Base-by-base conservation (phyloP, 2,329 filamentous ascomycete genomes). In the Fusarium anguioides region DNA sequence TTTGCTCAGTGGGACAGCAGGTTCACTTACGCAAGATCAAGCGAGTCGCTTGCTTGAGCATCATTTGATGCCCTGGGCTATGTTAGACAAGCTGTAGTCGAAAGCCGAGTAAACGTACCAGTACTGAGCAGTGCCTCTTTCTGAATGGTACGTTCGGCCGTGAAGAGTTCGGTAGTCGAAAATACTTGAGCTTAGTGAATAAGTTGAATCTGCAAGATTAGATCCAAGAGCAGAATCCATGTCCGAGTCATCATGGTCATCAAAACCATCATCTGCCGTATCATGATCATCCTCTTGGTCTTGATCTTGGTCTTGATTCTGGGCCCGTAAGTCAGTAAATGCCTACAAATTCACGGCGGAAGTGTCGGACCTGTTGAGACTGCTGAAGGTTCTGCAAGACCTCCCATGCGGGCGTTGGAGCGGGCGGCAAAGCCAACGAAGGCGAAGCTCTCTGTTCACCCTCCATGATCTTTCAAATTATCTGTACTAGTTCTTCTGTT, bases 401-500 rank as follows among this genome's bases (percentile, higher is more conserved):
- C n/a, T 58, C 44, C 57, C 57, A 60, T 2, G 57, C 57, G 0
- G 57, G 57, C 3, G 52, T 58, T 29, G 57, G 57, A 15, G 57
- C 31, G 2, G 52, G 52, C 15, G 57, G 57, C 10, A 60, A 14
- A 29, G 44, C 21, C 14, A 49, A 10, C 0, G 21, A 37, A 5
- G 52, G 24, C 3, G 44, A 20, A 20, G n/a, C 26, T 2, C 26
- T n/a, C 9, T 31, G 33, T 24, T 40, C 39, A 6, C 15, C 31
- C 1, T 26, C 9, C 57, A 60, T 60, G 6, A 0, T 53, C 18
- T 24, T 8, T 11, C 20, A 0, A 37, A 3, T 2, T 8, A 18
- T 29, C 5, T 8, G 15, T 26, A 4, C 31, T 11, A 6, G 8
- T 31, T 31, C 29, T 17, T 6, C 7, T 10, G 12, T 12, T 17